Conservation (phyloP, 2,329 filamentous ascomycete species). For the Coleophoma crateriformis region DNA sequence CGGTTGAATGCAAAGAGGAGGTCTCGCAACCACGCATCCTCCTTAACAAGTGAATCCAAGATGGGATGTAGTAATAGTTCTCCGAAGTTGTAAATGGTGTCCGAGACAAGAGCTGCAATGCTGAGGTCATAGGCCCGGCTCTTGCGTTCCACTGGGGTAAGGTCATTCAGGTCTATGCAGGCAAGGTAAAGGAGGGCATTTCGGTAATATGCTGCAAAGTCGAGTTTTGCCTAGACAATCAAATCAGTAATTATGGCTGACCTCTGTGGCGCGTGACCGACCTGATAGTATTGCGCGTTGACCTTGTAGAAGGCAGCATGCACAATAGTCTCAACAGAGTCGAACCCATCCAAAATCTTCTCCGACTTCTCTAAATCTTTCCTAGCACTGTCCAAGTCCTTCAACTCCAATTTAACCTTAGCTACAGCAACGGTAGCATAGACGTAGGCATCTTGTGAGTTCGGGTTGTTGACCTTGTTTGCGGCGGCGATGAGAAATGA, state of each 20-base stretch:
- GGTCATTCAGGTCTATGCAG: conserved; percentile 77
- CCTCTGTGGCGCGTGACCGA: conserved; percentile 20
- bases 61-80: conserved; percentile 98
- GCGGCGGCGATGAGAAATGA: conserved; percentile 78
- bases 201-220: conserved; percentile 95
- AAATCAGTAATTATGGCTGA: conserved; percentile 8
- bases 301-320: conserved; percentile 95
- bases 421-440: conserved; percentile 90
- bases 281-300: conserved; percentile 92
- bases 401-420: conserved; percentile 75
- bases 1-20: conserved; percentile 98
- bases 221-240: conserved; percentile 59
- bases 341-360: conserved; percentile 82
- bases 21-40: conserved; percentile 83
- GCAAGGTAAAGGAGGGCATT: conserved; percentile 97
- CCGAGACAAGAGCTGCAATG: conserved; percentile 86
- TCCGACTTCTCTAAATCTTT: conserved; percentile 85
- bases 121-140: conserved; percentile 86
- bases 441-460: conserved; percentile 92
- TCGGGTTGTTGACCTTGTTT: conserved; percentile 84
- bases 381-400: conserved; percentile 75
- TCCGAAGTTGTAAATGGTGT: conserved; percentile 98
- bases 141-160: conserved; percentile 70
- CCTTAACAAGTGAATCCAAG: conserved; percentile 75
- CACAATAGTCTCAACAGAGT: conserved; percentile 91